Percentiles rank a stretch among this genome's conserved stretches.
These are phyloP conservation scores for Aurantiochytrium sp. DNA, from an alignment of 108 stramenopile genomes.

Conservation along the genomic window DNA sequence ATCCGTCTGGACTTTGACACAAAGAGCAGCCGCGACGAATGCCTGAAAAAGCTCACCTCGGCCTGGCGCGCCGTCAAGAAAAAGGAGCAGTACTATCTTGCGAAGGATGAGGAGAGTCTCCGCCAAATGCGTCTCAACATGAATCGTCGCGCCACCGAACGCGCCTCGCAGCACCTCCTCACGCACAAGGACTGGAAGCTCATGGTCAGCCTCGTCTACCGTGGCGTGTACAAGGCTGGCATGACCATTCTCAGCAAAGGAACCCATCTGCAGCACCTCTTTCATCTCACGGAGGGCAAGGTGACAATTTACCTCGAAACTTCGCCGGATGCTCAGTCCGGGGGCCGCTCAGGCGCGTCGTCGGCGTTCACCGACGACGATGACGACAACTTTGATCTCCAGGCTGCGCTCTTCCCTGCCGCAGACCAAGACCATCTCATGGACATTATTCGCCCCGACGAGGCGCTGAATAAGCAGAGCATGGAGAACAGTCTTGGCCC, in stretches of 20 bases:
- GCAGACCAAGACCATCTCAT: neutral
- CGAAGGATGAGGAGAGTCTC: neutral
- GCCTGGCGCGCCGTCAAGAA: neutral
- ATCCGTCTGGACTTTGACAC: neutral
- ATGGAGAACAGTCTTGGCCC: neutral
- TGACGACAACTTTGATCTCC: neutral
- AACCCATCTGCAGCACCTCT: neutral
- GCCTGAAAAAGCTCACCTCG: neutral
- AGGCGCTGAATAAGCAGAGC: neutral
- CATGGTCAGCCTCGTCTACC: neutral
- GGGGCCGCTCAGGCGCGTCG: neutral
- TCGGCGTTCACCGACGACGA: neutral
- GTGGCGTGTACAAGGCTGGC: neutral
- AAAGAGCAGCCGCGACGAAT: neutral
- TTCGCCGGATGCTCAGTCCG: neutral
- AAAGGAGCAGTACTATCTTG: neutral
- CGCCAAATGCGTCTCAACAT: neutral
- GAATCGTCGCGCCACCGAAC: neutral
- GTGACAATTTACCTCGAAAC: neutral
- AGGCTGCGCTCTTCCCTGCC: neutral
- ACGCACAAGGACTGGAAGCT: slow-evolving; percentile 6
- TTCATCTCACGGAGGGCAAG: neutral
- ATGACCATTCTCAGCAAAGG: neutral
- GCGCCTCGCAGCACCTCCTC: slow-evolving; percentile 5
- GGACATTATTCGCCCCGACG: neutral